These are phyloP conservation scores for Fraxinus ornus DNA, from an alignment of 305 asterid species.

Conservation along the genomic window DNA sequence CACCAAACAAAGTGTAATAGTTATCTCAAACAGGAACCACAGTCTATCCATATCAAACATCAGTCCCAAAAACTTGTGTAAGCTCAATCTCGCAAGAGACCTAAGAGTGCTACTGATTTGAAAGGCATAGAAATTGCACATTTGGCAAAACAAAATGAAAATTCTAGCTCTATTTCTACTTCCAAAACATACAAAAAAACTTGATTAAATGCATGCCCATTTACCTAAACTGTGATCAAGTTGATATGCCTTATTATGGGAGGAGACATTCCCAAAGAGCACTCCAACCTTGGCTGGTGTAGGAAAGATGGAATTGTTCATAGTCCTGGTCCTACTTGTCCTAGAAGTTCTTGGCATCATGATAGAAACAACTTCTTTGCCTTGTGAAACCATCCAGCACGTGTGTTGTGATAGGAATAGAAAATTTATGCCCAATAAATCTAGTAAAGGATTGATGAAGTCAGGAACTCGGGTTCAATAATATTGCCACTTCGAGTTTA, in stretches of 20 bases:
- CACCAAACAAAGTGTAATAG: background rate
- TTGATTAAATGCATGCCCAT: background rate
- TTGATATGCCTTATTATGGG: background rate
- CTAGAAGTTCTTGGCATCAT: slow-evolving; percentile 38
- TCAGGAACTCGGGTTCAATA: slow-evolving; percentile 87
- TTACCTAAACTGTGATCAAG: background rate
- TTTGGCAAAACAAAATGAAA: background rate
- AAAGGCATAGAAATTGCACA: background rate
- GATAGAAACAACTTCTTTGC: slow-evolving; percentile 52
- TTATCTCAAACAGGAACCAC: background rate
- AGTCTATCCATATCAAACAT: background rate
- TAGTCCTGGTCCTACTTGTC: slow-evolving; percentile 33
- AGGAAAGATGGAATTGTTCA: slow-evolving; percentile 33
- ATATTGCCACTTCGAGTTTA: slow-evolving; percentile 64
- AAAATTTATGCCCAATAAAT: slow-evolving; percentile 42
- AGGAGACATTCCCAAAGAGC: background rate
- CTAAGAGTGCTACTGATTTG: background rate
- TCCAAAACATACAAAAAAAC: too few relatives aligned
- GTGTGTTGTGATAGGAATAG: slow-evolving; percentile 53
- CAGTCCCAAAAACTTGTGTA: background rate
- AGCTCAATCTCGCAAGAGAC: background rate
- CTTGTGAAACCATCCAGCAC: slow-evolving; percentile 47
- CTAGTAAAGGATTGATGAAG: slow-evolving; percentile 78
- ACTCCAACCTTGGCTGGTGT: background rate
- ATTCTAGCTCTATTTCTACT: background rate